Evolutionary conservation across 345 rosid species (phyloP), one percentile per base, ranked within the genome.

Genomic region (Linum lewisii): DNA sequence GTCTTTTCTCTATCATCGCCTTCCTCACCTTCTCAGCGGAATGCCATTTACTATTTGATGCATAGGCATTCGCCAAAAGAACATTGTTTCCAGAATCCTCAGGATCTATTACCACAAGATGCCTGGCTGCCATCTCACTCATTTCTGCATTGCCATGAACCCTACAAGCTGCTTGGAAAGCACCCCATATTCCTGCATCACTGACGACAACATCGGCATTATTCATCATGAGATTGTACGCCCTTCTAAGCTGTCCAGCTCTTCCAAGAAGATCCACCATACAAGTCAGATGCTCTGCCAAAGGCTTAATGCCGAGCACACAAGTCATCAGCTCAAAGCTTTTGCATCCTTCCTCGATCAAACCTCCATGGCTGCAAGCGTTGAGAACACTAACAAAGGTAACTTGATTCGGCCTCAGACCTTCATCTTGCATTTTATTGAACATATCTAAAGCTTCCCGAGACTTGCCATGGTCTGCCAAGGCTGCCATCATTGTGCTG

Each of bases 261-360:
- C 80, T 70, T 15, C 80, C 72, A 58, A 79, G 14, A 63, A 77
- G 58, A 63, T 77, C 80, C 24, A 75, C 77, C 80, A 75, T 73
- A 69, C 79, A 73, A 4, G 83, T 78, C 25, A 66, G 66, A 63
- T 77, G 84, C 75, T 69, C 73, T 11, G 66, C 55, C 2, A 71
- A 63, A 24, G 84, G 79, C 64, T 75, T 21, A 5, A 78, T 68
- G 5, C 37, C 32, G 32, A 63, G 67, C 13, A 60, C 69, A 20
- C 60, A 62, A 50, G 57, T 65, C 87, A 77, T 79, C 2, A 66
- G 19, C 59, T 65, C 67, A 26, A 77, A 82, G 57, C 57, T 65
- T 63, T 64, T 67, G 51, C 75, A 67, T 20, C 82, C 79, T 66
- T 75, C 66, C 0, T 79, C 70, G 15, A 77, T 72, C 78, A 79